phyloP scores from a whole-genome alignment of 331 rosid species.

The Rosa hybrid region DNA sequence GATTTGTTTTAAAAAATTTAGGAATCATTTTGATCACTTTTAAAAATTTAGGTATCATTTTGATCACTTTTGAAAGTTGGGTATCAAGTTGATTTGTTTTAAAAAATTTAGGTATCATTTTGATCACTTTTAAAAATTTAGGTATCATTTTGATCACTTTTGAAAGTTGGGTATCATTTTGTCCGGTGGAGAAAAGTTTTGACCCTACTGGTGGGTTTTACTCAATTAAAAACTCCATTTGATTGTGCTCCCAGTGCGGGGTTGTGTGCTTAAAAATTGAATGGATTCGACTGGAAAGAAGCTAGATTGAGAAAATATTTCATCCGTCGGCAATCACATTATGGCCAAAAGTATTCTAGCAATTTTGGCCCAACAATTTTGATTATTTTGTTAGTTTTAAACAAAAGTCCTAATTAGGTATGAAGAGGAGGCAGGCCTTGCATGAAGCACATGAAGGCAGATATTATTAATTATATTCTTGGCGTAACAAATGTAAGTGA shows the following conservation, averaged over 20 bases:
- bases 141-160: no score
- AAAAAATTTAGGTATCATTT: no score
- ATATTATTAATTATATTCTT: constrained; percentile 17
- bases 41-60: no score
- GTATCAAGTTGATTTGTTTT: no score
- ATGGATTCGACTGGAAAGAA: not conserved
- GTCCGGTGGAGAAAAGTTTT: no score
- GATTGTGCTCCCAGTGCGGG: not conserved
- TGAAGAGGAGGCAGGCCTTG: not conserved
- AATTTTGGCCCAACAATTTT: not conserved
- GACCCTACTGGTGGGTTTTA: no score
- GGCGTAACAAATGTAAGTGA: constrained; percentile 50
- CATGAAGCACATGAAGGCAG: not conserved
- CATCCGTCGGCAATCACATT: not conserved
- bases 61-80: no score
- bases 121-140: no score
- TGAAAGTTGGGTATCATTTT: no score
- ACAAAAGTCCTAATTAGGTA: not conserved
- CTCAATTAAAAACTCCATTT: not conserved
- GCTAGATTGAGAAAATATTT: no score
- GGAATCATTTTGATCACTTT: no score
- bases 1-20: no score
- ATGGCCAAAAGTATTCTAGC: not conserved
- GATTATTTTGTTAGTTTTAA: not conserved
- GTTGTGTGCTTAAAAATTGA: not conserved